These are phyloP conservation scores for Sporothrix mexicana DNA, from an alignment of 2,329 filamentous ascomycete genomes.

Conservation along the genomic window DNA sequence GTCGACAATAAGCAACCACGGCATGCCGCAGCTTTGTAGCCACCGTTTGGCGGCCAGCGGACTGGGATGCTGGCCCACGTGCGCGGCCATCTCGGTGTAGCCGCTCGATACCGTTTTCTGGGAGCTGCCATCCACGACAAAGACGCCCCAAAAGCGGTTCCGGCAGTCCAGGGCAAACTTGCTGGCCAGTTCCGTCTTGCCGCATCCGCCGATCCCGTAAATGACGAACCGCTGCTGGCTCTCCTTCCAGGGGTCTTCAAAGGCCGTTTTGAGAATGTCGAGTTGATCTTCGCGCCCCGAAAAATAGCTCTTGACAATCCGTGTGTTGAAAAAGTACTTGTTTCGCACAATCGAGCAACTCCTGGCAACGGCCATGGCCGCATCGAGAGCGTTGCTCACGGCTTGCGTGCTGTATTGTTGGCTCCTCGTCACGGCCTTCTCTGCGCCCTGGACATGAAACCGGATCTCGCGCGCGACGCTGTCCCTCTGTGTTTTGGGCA, in stretches of 20 bases:
- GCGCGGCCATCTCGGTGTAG: not conserved
- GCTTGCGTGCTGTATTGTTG: not conserved
- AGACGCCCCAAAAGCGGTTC: constrained; percentile 6
- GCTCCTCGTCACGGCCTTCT: not conserved
- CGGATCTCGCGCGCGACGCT: not conserved
- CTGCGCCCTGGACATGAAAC: not conserved
- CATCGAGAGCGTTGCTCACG: not conserved
- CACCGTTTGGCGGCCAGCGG: not conserved
- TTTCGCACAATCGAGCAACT: not conserved
- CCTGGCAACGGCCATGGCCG: not conserved
- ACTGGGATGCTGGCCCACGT: not conserved
- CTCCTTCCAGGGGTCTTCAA: not conserved
- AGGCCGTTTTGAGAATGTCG: not conserved
- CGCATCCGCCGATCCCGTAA: not conserved
- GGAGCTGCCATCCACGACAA: not conserved
- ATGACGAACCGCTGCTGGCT: not conserved
- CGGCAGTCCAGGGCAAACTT: constrained; percentile 1
- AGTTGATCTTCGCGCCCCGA: not conserved
- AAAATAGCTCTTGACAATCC: constrained; percentile 1
- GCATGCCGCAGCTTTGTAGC: not conserved
- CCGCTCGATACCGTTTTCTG: not conserved
- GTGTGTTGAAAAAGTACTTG: not conserved
- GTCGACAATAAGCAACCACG: not conserved
- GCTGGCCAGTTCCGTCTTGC: not conserved
- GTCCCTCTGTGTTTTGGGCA: not conserved